phyloP scores from a whole-genome alignment of 2,329 filamentous ascomycete genomes.

The Dothistroma pini region DNA sequence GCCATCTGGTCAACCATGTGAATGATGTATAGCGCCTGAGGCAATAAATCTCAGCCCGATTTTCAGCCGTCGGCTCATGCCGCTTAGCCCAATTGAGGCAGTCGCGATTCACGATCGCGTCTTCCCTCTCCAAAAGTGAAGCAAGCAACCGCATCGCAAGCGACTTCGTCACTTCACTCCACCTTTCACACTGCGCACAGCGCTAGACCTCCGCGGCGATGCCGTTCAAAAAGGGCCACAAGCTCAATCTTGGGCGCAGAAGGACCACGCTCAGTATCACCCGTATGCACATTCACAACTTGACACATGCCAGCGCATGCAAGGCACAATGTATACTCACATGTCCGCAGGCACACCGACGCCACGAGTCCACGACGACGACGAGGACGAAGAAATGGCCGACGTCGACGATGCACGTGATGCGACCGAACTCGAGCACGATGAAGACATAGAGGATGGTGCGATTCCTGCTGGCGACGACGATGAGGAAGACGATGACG shows the following conservation, averaged over 20 bases:
- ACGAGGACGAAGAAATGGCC: conserved; percentile 33
- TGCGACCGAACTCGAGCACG: conserved; percentile 24
- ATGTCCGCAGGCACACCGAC: conserved; percentile 26
- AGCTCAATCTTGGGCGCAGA: conserved; percentile 25
- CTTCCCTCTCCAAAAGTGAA: neutral
- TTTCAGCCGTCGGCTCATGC: neutral
- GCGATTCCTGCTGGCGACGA: conserved; percentile 28
- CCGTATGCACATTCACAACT: conserved; percentile 11
- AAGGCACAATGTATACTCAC: neutral
- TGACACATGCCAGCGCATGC: conserved; percentile 5
- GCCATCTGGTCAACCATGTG: neutral
- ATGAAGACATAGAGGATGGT: conserved; percentile 25
- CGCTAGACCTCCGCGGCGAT: conserved; percentile 11
- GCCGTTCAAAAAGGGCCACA: conserved; percentile 30
- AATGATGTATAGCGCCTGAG: neutral
- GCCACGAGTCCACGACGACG: conserved; percentile 21
- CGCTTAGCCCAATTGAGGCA: neutral
- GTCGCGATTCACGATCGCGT: neutral
- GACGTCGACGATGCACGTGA: conserved; percentile 27
- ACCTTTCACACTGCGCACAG: conserved; percentile 3
- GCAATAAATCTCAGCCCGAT: neutral
- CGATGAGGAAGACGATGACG: conserved; percentile 32
- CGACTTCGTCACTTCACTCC: neutral
- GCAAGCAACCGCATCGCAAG: neutral
- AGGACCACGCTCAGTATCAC: conserved; percentile 22